Evolutionary conservation across 176 grass and related monocot genomes (phyloP), one percentile per base, ranked within the genome.

Genomic region (Chloris gayana): DNA sequence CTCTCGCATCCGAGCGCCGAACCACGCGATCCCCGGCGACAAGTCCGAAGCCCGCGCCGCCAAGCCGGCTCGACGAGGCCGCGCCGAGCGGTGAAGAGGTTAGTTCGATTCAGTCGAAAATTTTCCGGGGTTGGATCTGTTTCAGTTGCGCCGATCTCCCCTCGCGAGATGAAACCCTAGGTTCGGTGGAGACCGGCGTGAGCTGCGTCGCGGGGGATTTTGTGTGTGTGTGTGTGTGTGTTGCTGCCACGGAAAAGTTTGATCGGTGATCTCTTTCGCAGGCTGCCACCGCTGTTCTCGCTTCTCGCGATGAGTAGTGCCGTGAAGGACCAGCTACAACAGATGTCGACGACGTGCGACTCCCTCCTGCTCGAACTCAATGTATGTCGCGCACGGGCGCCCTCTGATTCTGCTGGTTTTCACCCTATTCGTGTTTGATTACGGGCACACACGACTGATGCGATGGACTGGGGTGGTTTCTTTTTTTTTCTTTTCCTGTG

Each of bases 341-440:
- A 78, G 81, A 64, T 97, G 85, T 84, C 85, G 60, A 97, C 70
- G 72, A 78, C 90, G 17, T 93, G 88, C 4, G 84, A 89, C 46
- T 88, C 95, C 33, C 90, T 98, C 45, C 78, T 98, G 47, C 70
- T 91, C 54, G 90, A 94, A 65, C 90, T 98, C 85, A 85, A 93
- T 76, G 95, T 98, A 82, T 53, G 75, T 25, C 47, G 25, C 18
- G 6, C 58, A 24, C 7, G 1, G 7, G 54, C 22, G 4, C 41
- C 18, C 49, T 37, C 75, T 1, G 34, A 64, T 67, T 59, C 39
- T 65, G 13, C 68, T 33, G 57, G 2, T 38, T 70, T 49, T 15
- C 13, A 26, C 19, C 35, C 46, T 34, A 29, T 35, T 54, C 29
- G 10, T 24, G 27, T 8, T 84, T 76, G 39, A 59, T 71, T 73